Conservation (phyloP, 495 filamentous ascomycete species). For the Lasiosphaeriaceae sp. region DNA sequence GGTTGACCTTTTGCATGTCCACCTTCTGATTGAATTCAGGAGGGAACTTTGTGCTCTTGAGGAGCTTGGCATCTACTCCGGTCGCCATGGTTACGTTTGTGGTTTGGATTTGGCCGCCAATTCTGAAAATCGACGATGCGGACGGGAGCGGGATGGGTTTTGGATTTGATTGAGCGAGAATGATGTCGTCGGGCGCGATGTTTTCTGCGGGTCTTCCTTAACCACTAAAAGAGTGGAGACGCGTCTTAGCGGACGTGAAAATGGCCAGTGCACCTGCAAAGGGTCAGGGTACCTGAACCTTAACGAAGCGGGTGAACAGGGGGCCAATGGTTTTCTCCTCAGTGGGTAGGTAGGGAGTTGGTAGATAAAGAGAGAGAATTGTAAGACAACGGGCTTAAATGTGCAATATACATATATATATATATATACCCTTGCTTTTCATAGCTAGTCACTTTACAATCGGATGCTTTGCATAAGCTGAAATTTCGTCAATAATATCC, state of each 20-base stretch:
- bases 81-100: slow-evolving; percentile 53
- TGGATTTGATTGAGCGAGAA: slow-evolving; percentile 1
- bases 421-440: too few relatives aligned
- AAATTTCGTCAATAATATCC: too few relatives aligned
- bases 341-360: too few relatives aligned
- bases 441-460: too few relatives aligned
- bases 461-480: too few relatives aligned
- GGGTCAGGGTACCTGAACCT: too few relatives aligned
- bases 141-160: neutral
- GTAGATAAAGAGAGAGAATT: too few relatives aligned
- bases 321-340: too few relatives aligned
- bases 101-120: neutral
- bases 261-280: too few relatives aligned
- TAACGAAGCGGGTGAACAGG: too few relatives aligned
- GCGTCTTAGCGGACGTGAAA: neutral
- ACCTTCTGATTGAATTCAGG: slow-evolving; percentile 93
- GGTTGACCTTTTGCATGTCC: slow-evolving; percentile 93
- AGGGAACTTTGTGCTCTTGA: slow-evolving; percentile 89
- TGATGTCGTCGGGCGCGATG: slow-evolving; percentile 4
- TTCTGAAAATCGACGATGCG: neutral
- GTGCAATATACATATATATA: too few relatives aligned
- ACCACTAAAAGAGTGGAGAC: neutral
- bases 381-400: too few relatives aligned
- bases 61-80: slow-evolving; percentile 78
- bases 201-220: slow-evolving; percentile 1